Base-by-base conservation (phyloP, 2,329 filamentous ascomycete genomes). In the Aureobasidium uvarum region DNA sequence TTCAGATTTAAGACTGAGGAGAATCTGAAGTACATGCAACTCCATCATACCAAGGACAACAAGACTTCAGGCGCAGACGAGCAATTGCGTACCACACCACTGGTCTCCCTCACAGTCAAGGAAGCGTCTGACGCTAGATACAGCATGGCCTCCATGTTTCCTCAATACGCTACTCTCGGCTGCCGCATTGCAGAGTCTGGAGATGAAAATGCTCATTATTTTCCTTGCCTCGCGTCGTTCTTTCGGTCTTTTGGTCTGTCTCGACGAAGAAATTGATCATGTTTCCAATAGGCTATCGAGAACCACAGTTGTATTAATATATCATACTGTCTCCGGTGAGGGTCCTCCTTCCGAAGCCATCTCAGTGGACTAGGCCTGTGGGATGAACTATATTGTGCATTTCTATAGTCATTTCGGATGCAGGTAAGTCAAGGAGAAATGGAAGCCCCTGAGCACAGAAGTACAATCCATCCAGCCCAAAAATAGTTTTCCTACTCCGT, bases 201-300 rank as follows among this genome's bases (percentile, higher is more conserved):
- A 25, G 25, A 25, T 25, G 25, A 4, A 25, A 25, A 25, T 25
- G 23, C 78, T 94, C 1, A 81, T 81, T 2, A 76, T 90, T 0
- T 91, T 91, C 71, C 74, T 91, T 0, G 84, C 88, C 18, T 45
- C 39, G 16, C 59, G 85, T 54, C 75, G 81, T 0, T 68, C 70
- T 0, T 69, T 74, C 0, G 74, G 88, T 0, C 81, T 86, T 5
- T 79, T 92, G 43, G 76, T 93, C 16, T 89, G 88, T 0, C 78
- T 93, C 0, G 90, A 94, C 68, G 89, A 94, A 86, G 28, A 31
- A 31, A 6, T 31, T 31, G 28, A 31, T 31, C 6, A 25, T 10
- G 10, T 36, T 13, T 10, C 13, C 2, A 4, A 36, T 36, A 36
- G 33, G 33, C 33, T 36, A 3, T 36, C 1, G 3, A 36, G 13